A percentile compares a stretch with the other conserved stretches of the same genome.
Conservation (phyloP, 352 stramenopile genomes). For the Globisporangium spinosum region DNA sequence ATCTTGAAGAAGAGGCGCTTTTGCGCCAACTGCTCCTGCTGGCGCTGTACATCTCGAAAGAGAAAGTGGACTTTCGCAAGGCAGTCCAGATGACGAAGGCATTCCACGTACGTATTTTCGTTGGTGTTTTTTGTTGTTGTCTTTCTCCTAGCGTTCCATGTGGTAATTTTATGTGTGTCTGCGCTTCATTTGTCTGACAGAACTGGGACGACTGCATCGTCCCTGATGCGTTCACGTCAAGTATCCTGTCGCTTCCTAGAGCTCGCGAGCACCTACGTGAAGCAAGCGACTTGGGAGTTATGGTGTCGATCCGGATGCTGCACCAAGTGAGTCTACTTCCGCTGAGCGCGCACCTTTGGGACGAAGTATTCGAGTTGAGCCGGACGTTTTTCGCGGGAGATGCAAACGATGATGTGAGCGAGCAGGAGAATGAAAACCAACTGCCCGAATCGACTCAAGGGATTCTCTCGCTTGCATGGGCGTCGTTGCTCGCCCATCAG, state of each 20-base stretch:
- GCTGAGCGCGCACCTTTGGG: conserved; percentile 19
- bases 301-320: conserved; percentile 35
- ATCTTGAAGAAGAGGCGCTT: conserved; percentile 55
- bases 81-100: conserved; percentile 36
- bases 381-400: conserved; percentile 33
- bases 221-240: conserved; percentile 29
- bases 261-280: conserved; percentile 21
- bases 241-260: conserved; percentile 14
- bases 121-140: not conserved
- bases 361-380: conserved; percentile 18
- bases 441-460: conserved; percentile 23
- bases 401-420: conserved; percentile 14
- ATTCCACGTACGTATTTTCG: conserved; percentile 22
- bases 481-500: conserved; percentile 44
- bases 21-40: conserved; percentile 57
- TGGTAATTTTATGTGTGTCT: conserved; percentile 3
- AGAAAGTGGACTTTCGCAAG: conserved; percentile 30
- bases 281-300: conserved; percentile 31
- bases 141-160: not conserved
- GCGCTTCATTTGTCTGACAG: not conserved
- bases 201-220: conserved; percentile 33
- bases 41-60: conserved; percentile 35
- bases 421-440: conserved; percentile 19
- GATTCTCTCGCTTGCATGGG: conserved; percentile 53
- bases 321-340: conserved; percentile 20